phyloP scores from a whole-genome alignment of 2,329 filamentous ascomycete genomes.

The Drechslerella dactyloides region DNA sequence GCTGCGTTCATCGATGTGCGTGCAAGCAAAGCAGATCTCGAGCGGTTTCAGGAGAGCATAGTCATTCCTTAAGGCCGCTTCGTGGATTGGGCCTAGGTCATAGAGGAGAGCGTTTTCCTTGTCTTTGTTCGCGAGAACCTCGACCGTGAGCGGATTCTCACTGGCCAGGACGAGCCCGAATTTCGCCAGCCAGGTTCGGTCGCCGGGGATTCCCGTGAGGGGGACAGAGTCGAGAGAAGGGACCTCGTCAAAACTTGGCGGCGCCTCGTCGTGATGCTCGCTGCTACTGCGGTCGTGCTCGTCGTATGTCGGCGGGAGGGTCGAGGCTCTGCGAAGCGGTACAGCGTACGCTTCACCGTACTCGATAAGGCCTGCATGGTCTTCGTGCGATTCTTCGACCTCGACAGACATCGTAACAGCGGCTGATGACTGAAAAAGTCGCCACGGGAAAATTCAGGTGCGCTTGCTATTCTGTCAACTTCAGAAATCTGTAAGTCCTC shows the following conservation, averaged over 20 bases:
- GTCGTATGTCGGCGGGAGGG: slow-evolving; percentile 35
- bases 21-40: slow-evolving; percentile 21
- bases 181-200: slow-evolving; percentile 39
- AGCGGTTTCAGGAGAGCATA: slow-evolving; percentile 30
- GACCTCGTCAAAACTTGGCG: slow-evolving; percentile 39
- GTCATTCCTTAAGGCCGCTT: slow-evolving; percentile 46
- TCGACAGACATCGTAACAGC: background rate
- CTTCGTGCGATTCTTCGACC: slow-evolving; percentile 14
- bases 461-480: no score
- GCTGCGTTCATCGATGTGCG: slow-evolving; percentile 38
- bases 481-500: no score
- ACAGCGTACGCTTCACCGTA: background rate
- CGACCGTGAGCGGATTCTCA: slow-evolving; percentile 24
- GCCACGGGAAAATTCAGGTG: no score
- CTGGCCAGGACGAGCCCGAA: slow-evolving; percentile 28
- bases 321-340: slow-evolving; percentile 18
- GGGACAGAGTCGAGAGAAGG: slow-evolving; percentile 24
- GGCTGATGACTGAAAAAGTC: no score
- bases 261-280: slow-evolving; percentile 15
- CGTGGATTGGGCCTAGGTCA: slow-evolving; percentile 41
- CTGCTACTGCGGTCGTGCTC: slow-evolving; percentile 23
- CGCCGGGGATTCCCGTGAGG: slow-evolving; percentile 6
- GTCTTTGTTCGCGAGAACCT: slow-evolving; percentile 33
- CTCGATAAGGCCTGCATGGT: background rate
- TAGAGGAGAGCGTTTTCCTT: slow-evolving; percentile 18